phyloP scores from a whole-genome alignment of 306 rosid species.

The Trichosanthes truncata region DNA sequence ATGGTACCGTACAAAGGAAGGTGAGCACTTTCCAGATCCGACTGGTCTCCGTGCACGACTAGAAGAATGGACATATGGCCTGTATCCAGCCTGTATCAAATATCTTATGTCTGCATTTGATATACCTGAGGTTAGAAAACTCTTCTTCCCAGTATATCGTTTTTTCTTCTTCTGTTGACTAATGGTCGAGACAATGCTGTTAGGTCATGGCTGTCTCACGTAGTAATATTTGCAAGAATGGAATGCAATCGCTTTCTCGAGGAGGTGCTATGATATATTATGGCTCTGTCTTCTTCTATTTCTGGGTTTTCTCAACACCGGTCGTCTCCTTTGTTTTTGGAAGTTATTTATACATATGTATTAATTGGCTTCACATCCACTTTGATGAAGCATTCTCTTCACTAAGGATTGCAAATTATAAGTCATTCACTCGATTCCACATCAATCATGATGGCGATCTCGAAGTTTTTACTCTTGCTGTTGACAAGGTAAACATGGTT shows the following conservation, averaged over 20 bases:
- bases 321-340: constrained; percentile 90
- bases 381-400: constrained; percentile 98
- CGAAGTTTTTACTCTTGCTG: constrained; percentile 89
- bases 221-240: constrained; percentile 77
- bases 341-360: constrained; percentile 83
- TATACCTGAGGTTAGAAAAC: constrained; percentile 78
- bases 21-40: constrained; percentile 95
- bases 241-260: constrained; percentile 67
- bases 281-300: constrained; percentile 84
- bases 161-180: not conserved
- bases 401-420: constrained; percentile 86
- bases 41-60: constrained; percentile 94
- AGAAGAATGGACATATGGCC: constrained; percentile 93
- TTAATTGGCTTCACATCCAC: constrained; percentile 93
- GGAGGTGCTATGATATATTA: constrained; percentile 69
- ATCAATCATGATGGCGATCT: constrained; percentile 62
- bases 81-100: constrained; percentile 96
- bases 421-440: constrained; percentile 86
- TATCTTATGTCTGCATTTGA: constrained; percentile 96
- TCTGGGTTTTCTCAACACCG: constrained; percentile 95
- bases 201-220: constrained; percentile 98
- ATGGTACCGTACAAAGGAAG: constrained; percentile 81
- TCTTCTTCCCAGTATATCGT: not conserved
- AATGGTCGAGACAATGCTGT: constrained; percentile 15
- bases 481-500: constrained; percentile 58